A percentile compares a stretch with the other conserved stretches of the same genome.
phyloP scores from a whole-genome alignment of 108 stramenopile genomes.

The Pelagomonas calceolata region DNA sequence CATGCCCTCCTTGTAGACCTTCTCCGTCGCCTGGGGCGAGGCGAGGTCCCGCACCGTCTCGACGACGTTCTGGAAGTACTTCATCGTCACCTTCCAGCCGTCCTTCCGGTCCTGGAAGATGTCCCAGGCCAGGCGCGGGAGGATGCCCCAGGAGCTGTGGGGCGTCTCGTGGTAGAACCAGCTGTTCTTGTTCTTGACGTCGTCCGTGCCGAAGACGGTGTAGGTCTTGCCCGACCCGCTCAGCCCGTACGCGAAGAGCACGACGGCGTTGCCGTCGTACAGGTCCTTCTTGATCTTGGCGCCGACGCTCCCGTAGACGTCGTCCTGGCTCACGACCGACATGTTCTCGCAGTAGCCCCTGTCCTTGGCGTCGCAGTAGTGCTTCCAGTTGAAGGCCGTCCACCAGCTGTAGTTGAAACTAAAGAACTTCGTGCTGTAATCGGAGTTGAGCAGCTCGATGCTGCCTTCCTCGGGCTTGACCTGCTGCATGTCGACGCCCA shows the following conservation, averaged over 20 bases:
- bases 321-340: conserved; percentile 16
- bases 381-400: conserved; percentile 34
- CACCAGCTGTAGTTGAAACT: conserved; percentile 46
- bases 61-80: conserved; percentile 59
- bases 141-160: conserved; percentile 43
- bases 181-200: conserved; percentile 32
- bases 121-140: conserved; percentile 46
- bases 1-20: conserved; percentile 53
- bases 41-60: conserved; percentile 52
- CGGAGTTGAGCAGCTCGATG: conserved; percentile 28
- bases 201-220: conserved; percentile 52
- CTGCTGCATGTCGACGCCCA: too few relatives aligned
- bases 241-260: conserved; percentile 52
- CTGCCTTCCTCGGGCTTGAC: conserved; percentile 18
- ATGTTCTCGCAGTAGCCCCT: conserved; percentile 4
- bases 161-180: conserved; percentile 53
- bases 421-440: conserved; percentile 43
- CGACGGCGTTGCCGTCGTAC: conserved; percentile 33
- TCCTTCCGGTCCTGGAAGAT: conserved; percentile 45
- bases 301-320: conserved; percentile 22
- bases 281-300: conserved; percentile 26
- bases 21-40: conserved; percentile 43
- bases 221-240: conserved; percentile 53
- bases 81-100: conserved; percentile 58
- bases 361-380: not conserved